Percentiles rank a stretch among this genome's conserved stretches.
Evolutionary conservation across 1,139 yeast species (phyloP).

Genomic region (Sugiyamaella grinbergsii): DNA sequence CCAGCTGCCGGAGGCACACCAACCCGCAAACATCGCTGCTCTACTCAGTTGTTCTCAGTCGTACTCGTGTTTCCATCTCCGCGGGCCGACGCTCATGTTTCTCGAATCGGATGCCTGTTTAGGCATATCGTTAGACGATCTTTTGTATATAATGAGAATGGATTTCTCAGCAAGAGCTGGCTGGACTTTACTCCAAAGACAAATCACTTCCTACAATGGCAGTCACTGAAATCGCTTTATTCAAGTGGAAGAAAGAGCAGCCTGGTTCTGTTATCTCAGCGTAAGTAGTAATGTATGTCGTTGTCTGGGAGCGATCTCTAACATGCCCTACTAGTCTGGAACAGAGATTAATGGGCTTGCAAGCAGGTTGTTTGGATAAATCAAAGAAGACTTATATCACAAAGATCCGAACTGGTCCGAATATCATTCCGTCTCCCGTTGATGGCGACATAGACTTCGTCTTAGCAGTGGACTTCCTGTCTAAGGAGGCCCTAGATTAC

Average conservation of each 20-base stretch:
- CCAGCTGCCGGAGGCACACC: too few relatives aligned
- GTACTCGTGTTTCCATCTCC: too few relatives aligned
- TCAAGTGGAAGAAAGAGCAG: slow-evolving; percentile 15
- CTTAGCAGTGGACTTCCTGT: slow-evolving; percentile 13
- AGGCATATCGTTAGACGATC: too few relatives aligned
- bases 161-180: too few relatives aligned
- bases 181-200: too few relatives aligned
- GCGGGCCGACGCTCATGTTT: too few relatives aligned
- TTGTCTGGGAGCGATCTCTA: too few relatives aligned
- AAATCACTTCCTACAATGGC: slow-evolving; percentile 45
- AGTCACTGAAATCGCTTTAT: slow-evolving; percentile 15
- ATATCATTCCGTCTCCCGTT: slow-evolving; percentile 16
- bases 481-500: slow-evolving; percentile 10
- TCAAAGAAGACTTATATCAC: slow-evolving; percentile 11
- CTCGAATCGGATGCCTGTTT: too few relatives aligned
- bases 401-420: slow-evolving; percentile 15
- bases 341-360: background rate
- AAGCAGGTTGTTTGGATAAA: slow-evolving; percentile 14
- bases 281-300: too few relatives aligned
- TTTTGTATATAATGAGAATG: too few relatives aligned
- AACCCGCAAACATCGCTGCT: too few relatives aligned
- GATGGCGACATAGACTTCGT: slow-evolving; percentile 16
- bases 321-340: slow-evolving; percentile 1
- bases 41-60: too few relatives aligned
- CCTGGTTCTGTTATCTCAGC: background rate